Evolutionary conservation across 371 early-diverging fungal genomes (phyloP).

Genomic region (Polyrhizophydium stewartii): DNA sequence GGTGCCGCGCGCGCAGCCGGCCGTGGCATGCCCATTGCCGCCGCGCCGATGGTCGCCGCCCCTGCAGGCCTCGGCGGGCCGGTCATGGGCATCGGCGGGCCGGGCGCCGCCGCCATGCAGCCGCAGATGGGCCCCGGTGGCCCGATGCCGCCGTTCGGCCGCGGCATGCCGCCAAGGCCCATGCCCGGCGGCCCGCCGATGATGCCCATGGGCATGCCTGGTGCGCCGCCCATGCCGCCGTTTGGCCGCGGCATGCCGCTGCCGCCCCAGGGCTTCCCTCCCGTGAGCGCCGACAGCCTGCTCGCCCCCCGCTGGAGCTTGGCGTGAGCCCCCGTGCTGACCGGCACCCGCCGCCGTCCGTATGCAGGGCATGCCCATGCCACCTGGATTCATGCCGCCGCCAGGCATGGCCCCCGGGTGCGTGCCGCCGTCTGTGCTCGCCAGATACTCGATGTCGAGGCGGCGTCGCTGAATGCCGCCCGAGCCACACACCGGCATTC

Average conservation of each 20-base stretch:
- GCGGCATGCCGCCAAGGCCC: conserved; percentile 29
- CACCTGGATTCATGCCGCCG: conserved; percentile 18
- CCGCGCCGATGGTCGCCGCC: conserved; percentile 43
- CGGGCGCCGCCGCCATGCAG: conserved; percentile 72
- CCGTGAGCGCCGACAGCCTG: conserved; percentile 14
- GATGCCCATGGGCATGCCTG: conserved; percentile 19
- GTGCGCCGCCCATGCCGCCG: conserved; percentile 38
- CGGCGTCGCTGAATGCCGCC: too few relatives aligned
- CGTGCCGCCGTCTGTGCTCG: too few relatives aligned
- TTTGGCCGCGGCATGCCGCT: conserved; percentile 62
- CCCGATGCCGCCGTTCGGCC: conserved; percentile 35
- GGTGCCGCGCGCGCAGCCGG: conserved; percentile 76
- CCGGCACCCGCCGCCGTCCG: background rate
- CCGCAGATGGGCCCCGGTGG: conserved; percentile 75
- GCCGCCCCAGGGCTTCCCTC: conserved; percentile 46
- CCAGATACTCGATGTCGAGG: too few relatives aligned
- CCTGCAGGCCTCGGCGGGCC: conserved; percentile 67
- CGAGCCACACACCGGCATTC: too few relatives aligned
- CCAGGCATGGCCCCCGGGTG: too few relatives aligned
- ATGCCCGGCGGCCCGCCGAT: conserved; percentile 26
- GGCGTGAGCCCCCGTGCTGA: background rate
- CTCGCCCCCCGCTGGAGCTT: background rate
- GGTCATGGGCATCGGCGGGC: conserved; percentile 89
- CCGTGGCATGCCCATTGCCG: conserved; percentile 83
- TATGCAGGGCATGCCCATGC: conserved; percentile 7